Conservation (phyloP, 129 eudicot species). For the Chrysanthemum lavandulifolium region DNA sequence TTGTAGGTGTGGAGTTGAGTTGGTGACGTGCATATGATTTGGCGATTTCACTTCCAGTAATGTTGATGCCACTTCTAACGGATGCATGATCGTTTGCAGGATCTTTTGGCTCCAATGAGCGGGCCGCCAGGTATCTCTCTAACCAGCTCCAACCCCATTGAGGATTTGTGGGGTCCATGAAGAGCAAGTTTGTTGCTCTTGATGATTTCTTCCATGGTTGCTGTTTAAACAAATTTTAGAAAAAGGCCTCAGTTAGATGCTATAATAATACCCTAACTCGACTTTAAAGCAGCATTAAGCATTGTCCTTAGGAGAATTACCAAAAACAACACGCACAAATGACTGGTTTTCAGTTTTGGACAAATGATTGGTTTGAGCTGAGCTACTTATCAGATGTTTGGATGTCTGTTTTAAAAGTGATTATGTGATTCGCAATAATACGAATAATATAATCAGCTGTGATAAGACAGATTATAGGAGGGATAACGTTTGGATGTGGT, state of each 20-base stretch:
- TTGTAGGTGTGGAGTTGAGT: slow-evolving; percentile 62
- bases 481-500: no score
- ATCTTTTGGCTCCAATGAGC: slow-evolving; percentile 51
- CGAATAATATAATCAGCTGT: no score
- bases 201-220: slow-evolving; percentile 82
- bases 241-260: no score
- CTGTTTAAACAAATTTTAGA: slow-evolving; percentile 32
- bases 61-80: slow-evolving; percentile 37
- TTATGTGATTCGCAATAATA: background rate
- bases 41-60: slow-evolving; percentile 60
- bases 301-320: no score
- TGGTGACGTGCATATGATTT: slow-evolving; percentile 83
- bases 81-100: slow-evolving; percentile 47
- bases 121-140: slow-evolving; percentile 86
- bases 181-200: slow-evolving; percentile 59
- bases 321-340: background rate
- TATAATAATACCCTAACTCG: no score
- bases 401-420: background rate
- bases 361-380: background rate
- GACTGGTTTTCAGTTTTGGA: background rate
- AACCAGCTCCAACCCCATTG: slow-evolving; percentile 99
- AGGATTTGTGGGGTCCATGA: slow-evolving; percentile 94
- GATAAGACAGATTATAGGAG: no score
- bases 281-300: no score
- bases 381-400: background rate